phyloP scores from a whole-genome alignment of 106 monocot genomes.

The Dendrobium chrysotoxum region DNA sequence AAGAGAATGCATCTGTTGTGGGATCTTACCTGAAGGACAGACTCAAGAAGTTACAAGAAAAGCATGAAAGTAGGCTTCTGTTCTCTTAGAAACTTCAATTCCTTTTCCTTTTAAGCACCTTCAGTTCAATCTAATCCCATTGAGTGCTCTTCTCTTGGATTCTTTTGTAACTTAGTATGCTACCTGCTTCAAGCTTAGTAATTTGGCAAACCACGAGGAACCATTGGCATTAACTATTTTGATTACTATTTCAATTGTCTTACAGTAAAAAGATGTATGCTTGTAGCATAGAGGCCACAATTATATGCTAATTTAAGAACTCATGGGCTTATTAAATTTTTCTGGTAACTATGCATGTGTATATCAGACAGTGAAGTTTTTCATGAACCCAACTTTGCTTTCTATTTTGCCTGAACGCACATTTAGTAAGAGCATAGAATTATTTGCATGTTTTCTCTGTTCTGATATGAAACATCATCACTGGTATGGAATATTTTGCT shows the following conservation, averaged over 20 bases:
- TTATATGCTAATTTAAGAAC: background rate
- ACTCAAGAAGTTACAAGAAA: conserved; percentile 43
- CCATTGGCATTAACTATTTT: background rate
- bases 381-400: no score
- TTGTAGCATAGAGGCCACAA: background rate
- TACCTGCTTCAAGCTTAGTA: background rate
- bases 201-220: background rate
- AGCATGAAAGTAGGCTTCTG: conserved; percentile 55
- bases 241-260: background rate
- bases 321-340: background rate
- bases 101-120: background rate
- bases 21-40: conserved; percentile 65
- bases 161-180: background rate
- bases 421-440: background rate
- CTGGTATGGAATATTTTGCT: background rate
- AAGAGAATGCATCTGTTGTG: conserved; percentile 61
- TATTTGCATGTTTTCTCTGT: background rate
- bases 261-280: background rate
- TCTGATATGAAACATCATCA: background rate
- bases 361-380: no score
- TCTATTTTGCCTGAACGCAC: background rate
- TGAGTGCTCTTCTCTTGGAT: background rate
- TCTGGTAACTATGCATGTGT: background rate
- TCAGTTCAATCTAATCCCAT: background rate
- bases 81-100: background rate